A percentile compares a stretch with the other conserved stretches of the same genome.
Evolutionary conservation across 2,329 filamentous ascomycete genomes (phyloP).

Genomic region (Ilyonectria mors-panacis): DNA sequence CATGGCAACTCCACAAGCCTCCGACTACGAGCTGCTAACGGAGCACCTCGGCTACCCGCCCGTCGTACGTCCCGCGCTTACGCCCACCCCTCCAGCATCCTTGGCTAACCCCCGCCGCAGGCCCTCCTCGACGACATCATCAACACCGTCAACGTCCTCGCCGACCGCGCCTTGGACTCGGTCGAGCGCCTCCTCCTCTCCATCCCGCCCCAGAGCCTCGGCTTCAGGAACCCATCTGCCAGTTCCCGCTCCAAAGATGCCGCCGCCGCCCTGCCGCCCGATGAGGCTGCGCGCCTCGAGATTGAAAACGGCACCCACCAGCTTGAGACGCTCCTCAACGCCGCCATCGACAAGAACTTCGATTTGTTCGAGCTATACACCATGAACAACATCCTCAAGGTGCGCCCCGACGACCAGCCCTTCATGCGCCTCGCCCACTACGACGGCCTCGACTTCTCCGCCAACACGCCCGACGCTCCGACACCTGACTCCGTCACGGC

Average conservation of each 20-base stretch:
- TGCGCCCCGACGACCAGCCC: constrained; percentile 77
- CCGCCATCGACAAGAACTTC: constrained; percentile 87
- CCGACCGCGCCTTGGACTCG: constrained; percentile 89
- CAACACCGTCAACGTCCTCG: constrained; percentile 94
- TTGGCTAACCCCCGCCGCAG: constrained; percentile 60
- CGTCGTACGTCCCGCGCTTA: constrained; percentile 71
- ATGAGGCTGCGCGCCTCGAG: constrained; percentile 69
- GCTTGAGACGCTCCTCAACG: constrained; percentile 85
- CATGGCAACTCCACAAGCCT: constrained; percentile 55
- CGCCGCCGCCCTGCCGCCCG: constrained; percentile 54
- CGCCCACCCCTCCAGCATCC: background rate
- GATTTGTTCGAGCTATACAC: constrained; percentile 92
- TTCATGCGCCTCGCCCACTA: constrained; percentile 92
- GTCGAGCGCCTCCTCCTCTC: constrained; percentile 86
- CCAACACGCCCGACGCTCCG: constrained; percentile 54
- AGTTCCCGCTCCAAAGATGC: constrained; percentile 57
- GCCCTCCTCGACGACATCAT: constrained; percentile 98
- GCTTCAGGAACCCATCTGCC: constrained; percentile 72
- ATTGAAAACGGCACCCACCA: constrained; percentile 91
- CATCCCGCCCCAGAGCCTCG: constrained; percentile 81
- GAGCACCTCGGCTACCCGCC: constrained; percentile 97
- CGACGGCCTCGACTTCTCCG: constrained; percentile 71
- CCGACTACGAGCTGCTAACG: constrained; percentile 81
- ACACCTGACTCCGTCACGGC: constrained; percentile 78
- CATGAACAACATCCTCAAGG: constrained; percentile 85